Base-by-base conservation (phyloP, 495 filamentous ascomycete species). In the Trichoderma asperelloides region DNA sequence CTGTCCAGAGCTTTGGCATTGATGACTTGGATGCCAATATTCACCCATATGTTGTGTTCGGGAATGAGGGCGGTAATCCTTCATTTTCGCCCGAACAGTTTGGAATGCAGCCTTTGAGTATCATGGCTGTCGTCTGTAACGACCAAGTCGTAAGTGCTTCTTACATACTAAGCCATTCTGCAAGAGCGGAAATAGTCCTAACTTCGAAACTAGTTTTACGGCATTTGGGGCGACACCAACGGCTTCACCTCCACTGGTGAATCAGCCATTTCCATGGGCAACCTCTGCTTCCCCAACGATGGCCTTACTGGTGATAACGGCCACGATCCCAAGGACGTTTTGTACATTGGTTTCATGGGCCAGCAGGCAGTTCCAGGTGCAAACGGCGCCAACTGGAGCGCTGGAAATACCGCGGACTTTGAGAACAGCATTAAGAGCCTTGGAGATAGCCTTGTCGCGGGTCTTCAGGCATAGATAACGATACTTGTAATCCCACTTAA, bases 191-290 rank as follows among this genome's bases (percentile, higher is more conserved):
- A 65, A 39, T 63, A 45, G 63, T 18, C 9, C 23, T 11, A 12
- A 40, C 28, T 16, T 33, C 62, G 2, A 18, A 18, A 1, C 12
- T 2, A 86, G 79, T 74, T 86, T 51, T 89, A 88, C 68, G 86
- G 84, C n/a, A 74, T 90, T 64, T 89, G 85, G 87, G 88, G 85
- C n/a, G 87, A 90, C 71, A 80, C 77, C 7, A 90, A 89, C 68
- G 87, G 84, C 39, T 81, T 73, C 27, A 74, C 79, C 33, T 70
- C 80, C 0, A 83, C 84, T 0, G 85, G 87, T 16, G 85, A 89
- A 66, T 81, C 84, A 0, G 81, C 82, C 33, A 78, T 89, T 41
- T 78, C 85, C 0, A 69, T 88, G 11, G 87, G 83, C 0, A 80
- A 81, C 25, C 75, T 83, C 21, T 88, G 87, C 73, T 89, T 80